phyloP scores from a whole-genome alignment of 108 stramenopile genomes.

The Conticribra guillardii region DNA sequence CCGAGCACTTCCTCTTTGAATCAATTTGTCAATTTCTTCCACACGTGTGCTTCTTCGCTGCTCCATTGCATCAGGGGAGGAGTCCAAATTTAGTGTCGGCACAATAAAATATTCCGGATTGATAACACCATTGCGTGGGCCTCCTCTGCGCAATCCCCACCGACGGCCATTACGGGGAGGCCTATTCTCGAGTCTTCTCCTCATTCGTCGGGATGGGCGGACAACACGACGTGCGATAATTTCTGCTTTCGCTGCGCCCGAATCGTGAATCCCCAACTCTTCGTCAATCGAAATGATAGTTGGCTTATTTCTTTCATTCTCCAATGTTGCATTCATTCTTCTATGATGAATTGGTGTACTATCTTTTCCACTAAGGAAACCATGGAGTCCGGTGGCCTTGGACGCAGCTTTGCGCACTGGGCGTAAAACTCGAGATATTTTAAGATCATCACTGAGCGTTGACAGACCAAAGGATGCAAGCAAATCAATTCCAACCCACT shows the following conservation, averaged over 20 bases:
- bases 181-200: conserved; percentile 14
- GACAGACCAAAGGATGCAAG: conserved; percentile 55
- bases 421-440: conserved; percentile 63
- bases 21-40: conserved; percentile 75
- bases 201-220: conserved; percentile 18
- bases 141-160: conserved; percentile 51
- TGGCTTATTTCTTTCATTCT: conserved; percentile 20
- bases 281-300: conserved; percentile 51
- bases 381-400: conserved; percentile 77
- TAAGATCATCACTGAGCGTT: conserved; percentile 34
- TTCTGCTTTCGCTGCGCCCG: conserved; percentile 42
- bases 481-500: conserved; percentile 60
- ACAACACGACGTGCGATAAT: conserved; percentile 32
- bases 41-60: conserved; percentile 62
- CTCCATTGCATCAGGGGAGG: conserved; percentile 55
- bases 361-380: conserved; percentile 80
- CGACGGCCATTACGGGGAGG: conserved; percentile 19
- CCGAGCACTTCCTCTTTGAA: conserved; percentile 55
- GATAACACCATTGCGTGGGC: neutral
- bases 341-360: neutral
- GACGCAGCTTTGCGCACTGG: conserved; percentile 70
- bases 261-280: conserved; percentile 44
- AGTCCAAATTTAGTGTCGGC: conserved; percentile 27
- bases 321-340: neutral
- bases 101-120: conserved; percentile 39